Evolutionary conservation across 176 grass and related monocot genomes (phyloP).

Genomic region (Rhynchospora breviuscula): DNA sequence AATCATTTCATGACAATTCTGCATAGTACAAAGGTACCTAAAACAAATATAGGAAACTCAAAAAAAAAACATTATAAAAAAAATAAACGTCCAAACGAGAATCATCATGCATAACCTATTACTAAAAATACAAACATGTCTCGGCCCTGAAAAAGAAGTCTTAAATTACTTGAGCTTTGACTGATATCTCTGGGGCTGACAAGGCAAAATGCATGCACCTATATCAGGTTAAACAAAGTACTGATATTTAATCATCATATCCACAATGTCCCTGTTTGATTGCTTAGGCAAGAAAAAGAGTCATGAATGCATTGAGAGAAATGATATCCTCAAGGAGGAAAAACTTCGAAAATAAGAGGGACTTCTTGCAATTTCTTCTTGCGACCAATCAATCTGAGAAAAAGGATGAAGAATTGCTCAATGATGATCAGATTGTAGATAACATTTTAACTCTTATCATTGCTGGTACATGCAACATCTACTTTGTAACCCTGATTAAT

Average conservation of each 20-base stretch:
- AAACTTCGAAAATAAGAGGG: constrained; percentile 13
- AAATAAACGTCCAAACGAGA: not conserved
- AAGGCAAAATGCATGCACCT: not conserved
- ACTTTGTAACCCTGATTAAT: not conserved
- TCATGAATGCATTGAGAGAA: constrained; percentile 46
- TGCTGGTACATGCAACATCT: constrained; percentile 38
- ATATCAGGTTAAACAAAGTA: not conserved
- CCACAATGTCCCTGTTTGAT: not conserved
- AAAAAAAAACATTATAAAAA: not conserved
- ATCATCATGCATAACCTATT: not conserved
- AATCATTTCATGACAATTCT: not conserved
- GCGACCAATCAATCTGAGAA: constrained; percentile 16
- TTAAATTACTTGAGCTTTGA: not conserved
- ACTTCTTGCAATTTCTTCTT: constrained; percentile 69
- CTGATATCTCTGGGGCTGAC: not conserved
- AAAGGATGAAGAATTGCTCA: constrained; percentile 26
- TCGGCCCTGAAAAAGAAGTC: not conserved
- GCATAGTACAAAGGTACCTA: not conserved
- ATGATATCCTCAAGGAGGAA: constrained; percentile 35
- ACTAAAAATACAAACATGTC: not conserved
- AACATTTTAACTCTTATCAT: constrained; percentile 95
- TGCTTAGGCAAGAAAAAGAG: constrained; percentile 53
- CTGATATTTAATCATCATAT: not conserved
- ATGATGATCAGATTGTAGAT: constrained; percentile 67
- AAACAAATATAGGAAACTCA: too few relatives aligned